Base-by-base conservation (phyloP, 805 yeast genomes). In the Zygoascus flipseniorum region DNA sequence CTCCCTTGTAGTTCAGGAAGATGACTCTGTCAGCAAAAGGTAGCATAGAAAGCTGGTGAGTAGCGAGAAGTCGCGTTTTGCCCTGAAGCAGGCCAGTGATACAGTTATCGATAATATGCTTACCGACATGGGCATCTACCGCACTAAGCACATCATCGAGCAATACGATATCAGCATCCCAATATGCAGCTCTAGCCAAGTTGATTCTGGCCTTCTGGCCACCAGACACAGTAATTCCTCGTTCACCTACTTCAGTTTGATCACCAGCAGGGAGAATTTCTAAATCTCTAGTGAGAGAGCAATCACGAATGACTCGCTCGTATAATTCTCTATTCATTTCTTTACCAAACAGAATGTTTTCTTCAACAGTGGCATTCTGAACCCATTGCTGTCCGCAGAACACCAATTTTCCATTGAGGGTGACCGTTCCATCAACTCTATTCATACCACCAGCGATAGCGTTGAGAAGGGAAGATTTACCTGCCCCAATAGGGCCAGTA, bases 191-290 rank as follows among this genome's bases (percentile, higher is more conserved):
- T 60, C 96, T 77, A 1, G 96, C 96, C 51, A 88, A 72, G 61
- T 82, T 82, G 57, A 88, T 82, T 65, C 96, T 79, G 0, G 95
- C 93, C 71, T 88, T 89, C 66, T 88, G 96, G 49, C 96, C 96
- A 50, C 96, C 96, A 9, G 93, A 85, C 46, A 88, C 70, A 0
- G 93, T 89, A 54, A 89, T 84, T 61, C 96, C 96, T 58, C 90
- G 77, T 65, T 88, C 96, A 54, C 96, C 96, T 60, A 88, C 85
- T 68, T 89, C 95, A 0, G 92, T 85, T 56, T 65, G 64, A 63
- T 88, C 96, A 31, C 93, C 89, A 41, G 82, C 87, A 5, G 85
- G 83, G 37, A 89, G 71, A 37, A 77, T 75, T 13, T 78, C 77
- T 57, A 88, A 72, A 68, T 88, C 96, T 35, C 77, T 74, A 45